phyloP scores from a whole-genome alignment of 2,329 filamentous ascomycete genomes.

The Hirsutella thompsonii region DNA sequence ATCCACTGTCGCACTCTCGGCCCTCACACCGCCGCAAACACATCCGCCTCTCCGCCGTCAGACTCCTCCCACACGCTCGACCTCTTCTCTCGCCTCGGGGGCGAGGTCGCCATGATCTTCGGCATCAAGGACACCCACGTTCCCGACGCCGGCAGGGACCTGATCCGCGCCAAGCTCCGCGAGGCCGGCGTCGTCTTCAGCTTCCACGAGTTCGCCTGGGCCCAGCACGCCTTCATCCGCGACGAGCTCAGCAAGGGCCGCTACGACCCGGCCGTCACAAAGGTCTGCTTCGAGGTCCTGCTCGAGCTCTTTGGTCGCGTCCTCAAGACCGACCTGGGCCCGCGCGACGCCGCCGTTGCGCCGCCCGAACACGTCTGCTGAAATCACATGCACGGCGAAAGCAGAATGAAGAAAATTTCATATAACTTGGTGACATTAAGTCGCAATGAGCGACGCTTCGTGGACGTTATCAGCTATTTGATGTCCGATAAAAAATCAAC shows the following conservation, averaged over 20 bases:
- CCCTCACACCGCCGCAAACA: slow-evolving; percentile 35
- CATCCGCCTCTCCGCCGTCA: slow-evolving; percentile 21
- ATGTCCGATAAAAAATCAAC: too few relatives aligned
- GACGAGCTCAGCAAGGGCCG: slow-evolving; percentile 90
- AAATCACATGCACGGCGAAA: neutral
- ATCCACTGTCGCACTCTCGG: slow-evolving; percentile 72
- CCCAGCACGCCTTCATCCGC: slow-evolving; percentile 88
- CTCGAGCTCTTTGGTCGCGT: slow-evolving; percentile 72
- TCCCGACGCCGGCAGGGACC: slow-evolving; percentile 65
- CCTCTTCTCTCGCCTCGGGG: slow-evolving; percentile 52
- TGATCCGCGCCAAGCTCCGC: slow-evolving; percentile 72
- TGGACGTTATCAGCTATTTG: too few relatives aligned
- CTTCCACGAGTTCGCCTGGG: slow-evolving; percentile 86
- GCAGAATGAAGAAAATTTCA: neutral
- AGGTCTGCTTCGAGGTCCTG: slow-evolving; percentile 83
- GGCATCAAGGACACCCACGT: slow-evolving; percentile 87
- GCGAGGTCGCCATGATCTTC: slow-evolving; percentile 83
- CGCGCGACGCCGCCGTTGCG: slow-evolving; percentile 44
- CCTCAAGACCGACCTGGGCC: slow-evolving; percentile 67
- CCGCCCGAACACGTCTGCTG: slow-evolving; percentile 60
- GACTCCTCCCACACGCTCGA: slow-evolving; percentile 39
- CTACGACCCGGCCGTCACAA: slow-evolving; percentile 77
- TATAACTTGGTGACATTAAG: neutral
- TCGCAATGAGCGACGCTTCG: neutral
- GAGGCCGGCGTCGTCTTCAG: slow-evolving; percentile 62